Conservation (phyloP, 495 filamentous ascomycete species). For the Diplogelasinospora grovesii region DNA sequence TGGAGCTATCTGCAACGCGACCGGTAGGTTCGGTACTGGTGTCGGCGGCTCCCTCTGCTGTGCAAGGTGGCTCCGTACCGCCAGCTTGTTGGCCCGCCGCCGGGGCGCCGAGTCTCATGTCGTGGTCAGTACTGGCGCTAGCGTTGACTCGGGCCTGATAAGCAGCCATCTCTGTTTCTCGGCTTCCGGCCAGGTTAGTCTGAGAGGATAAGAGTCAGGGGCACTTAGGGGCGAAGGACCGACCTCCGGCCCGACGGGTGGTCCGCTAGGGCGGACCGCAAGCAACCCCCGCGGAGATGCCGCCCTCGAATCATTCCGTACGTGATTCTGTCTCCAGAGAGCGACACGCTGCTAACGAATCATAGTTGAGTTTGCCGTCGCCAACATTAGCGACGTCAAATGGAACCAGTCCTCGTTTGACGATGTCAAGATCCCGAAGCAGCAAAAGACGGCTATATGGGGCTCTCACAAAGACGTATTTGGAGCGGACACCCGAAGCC, state of each 20-base stretch:
- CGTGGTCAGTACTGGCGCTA: background rate
- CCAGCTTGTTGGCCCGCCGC: no score
- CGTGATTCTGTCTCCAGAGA: no score
- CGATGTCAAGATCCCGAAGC: slow-evolving; percentile 3
- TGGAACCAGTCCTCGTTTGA: slow-evolving; percentile 8
- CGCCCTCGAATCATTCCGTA: no score
- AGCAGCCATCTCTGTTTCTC: background rate
- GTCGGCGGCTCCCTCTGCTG: no score
- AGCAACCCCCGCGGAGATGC: background rate
- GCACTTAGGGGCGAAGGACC: background rate
- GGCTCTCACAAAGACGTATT: slow-evolving; percentile 5
- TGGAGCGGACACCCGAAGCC: background rate
- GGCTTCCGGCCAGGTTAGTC: background rate
- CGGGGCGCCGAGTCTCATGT: background rate
- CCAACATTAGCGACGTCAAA: slow-evolving; percentile 1
- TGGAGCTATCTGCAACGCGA: no score
- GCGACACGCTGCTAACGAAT: no score
- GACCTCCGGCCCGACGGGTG: background rate
- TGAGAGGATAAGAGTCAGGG: background rate
- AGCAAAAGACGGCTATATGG: slow-evolving; percentile 5
- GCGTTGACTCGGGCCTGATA: background rate
- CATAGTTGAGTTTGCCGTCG: slow-evolving; percentile 6
- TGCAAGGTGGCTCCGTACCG: no score
- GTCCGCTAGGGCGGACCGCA: background rate
- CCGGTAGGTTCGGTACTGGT: no score